Conservation (phyloP, 2,329 filamentous ascomycete genomes). For the Apiospora sp. region DNA sequence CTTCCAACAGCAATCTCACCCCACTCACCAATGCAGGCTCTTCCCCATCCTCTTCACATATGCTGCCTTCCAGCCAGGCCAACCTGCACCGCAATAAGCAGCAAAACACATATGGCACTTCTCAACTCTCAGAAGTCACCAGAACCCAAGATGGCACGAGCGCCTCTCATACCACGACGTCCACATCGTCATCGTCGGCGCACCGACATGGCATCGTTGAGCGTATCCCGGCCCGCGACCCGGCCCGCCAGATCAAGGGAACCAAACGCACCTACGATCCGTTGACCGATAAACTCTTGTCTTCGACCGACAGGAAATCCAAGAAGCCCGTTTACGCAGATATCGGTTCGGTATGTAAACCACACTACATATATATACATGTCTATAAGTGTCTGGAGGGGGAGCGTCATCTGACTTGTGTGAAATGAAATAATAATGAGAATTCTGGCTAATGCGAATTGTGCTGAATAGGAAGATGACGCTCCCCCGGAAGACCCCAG, state of each 20-base stretch:
- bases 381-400: conserved; percentile 49
- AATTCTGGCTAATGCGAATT: conserved; percentile 59
- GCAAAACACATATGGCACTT: conserved; percentile 58
- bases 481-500: conserved; percentile 83
- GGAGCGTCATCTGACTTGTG: conserved; percentile 67
- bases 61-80: conserved; percentile 35
- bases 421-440: conserved; percentile 40
- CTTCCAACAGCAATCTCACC: conserved; percentile 56
- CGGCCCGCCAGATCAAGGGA: conserved; percentile 60
- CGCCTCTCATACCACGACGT: conserved; percentile 40
- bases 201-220: conserved; percentile 40
- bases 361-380: conserved; percentile 44
- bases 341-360: conserved; percentile 72
- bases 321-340: conserved; percentile 69
- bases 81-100: conserved; percentile 59
- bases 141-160: conserved; percentile 46
- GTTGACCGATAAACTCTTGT: conserved; percentile 47
- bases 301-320: conserved; percentile 64
- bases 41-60: conserved; percentile 55
- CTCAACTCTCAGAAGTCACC: conserved; percentile 48
- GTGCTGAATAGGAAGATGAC: conserved; percentile 76
- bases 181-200: conserved; percentile 39
- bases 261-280: conserved; percentile 69
- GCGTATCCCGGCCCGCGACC: conserved; percentile 65
- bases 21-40: conserved; percentile 58